Evolutionary conservation across 192 early-diverging fungal species (phyloP).

Genomic region (Rhizophagus sp.): DNA sequence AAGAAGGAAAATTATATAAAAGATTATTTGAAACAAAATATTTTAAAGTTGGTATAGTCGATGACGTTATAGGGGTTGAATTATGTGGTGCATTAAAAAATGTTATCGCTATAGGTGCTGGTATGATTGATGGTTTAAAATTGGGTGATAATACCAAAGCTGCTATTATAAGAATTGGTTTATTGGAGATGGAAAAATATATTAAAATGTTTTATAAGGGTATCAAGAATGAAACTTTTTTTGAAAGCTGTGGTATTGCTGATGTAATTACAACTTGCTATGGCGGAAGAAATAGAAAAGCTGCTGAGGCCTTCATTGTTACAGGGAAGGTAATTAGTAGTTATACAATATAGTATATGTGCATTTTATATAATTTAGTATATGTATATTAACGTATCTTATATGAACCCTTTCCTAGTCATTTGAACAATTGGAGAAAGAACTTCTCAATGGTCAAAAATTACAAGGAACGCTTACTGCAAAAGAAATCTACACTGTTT

Average conservation of each 20-base stretch:
- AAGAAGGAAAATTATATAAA: conserved; percentile 78
- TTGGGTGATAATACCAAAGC: conserved; percentile 97
- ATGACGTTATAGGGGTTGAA: conserved; percentile 92
- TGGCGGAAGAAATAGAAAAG: conserved; percentile 91
- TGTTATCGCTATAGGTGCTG: conserved; percentile 94
- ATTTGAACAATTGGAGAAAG: conserved; percentile 87
- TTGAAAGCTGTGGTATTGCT: conserved; percentile 96
- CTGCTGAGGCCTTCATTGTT: conserved; percentile 87
- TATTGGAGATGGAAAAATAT: conserved; percentile 95
- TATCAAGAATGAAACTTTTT: conserved; percentile 94
- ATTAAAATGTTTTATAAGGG: conserved; percentile 76
- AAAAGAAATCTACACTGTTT: conserved; percentile 81
- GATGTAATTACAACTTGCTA: conserved; percentile 96
- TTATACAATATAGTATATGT: too few relatives aligned
- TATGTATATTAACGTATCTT: neutral
- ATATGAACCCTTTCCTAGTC: conserved; percentile 37
- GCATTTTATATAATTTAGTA: too few relatives aligned
- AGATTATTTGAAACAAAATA: conserved; percentile 85
- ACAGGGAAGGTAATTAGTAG: conserved; percentile 67
- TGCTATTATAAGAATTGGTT: conserved; percentile 92
- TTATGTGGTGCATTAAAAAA: conserved; percentile 98
- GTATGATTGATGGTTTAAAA: conserved; percentile 92
- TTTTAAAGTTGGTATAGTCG: conserved; percentile 83
- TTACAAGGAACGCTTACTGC: conserved; percentile 94
- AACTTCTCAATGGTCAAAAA: conserved; percentile 96